These are phyloP conservation scores for Diplosphaera chodatii DNA, from an alignment of 139 green algal species.

Conservation along the genomic window DNA sequence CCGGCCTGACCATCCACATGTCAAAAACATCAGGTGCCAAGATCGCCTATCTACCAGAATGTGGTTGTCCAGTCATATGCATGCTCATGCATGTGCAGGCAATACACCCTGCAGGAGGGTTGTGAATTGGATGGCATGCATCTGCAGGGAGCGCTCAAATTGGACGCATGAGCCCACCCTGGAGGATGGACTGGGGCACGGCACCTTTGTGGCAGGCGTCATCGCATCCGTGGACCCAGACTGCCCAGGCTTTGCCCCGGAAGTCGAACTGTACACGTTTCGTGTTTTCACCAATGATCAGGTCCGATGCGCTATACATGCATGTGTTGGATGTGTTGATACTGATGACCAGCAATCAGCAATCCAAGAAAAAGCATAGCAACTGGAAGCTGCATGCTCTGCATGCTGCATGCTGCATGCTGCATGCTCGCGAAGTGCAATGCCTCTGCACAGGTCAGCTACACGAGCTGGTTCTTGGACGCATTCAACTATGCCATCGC, in stretches of 20 bases:
- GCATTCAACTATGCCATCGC: slow-evolving; percentile 98
- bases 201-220: slow-evolving; percentile 96
- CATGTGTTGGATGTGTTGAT: too few species aligned
- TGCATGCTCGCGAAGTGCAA: too few species aligned
- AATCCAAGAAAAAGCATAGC: too few species aligned
- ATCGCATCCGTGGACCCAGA: slow-evolving; percentile 65
- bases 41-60: too few species aligned
- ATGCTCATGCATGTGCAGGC: too few species aligned
- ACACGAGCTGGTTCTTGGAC: slow-evolving; percentile 98
- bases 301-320: slow-evolving; percentile 15
- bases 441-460: slow-evolving; percentile 88
- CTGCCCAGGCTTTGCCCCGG: slow-evolving; percentile 90
- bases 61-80: too few species aligned
- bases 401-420: too few species aligned
- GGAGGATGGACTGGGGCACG: slow-evolving; percentile 91
- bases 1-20: slow-evolving; percentile 78
- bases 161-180: slow-evolving; percentile 95
- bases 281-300: slow-evolving; percentile 91
- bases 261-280: slow-evolving; percentile 93
- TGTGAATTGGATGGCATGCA: too few species aligned
- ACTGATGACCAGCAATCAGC: too few species aligned
- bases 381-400: too few species aligned
- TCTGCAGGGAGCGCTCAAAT: slow-evolving; percentile 88
- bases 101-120: too few species aligned
- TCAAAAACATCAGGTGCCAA: slow-evolving; percentile 88